Base-by-base conservation (phyloP, 2,329 filamentous ascomycete genomes). In the Lachnellula willkommii region DNA sequence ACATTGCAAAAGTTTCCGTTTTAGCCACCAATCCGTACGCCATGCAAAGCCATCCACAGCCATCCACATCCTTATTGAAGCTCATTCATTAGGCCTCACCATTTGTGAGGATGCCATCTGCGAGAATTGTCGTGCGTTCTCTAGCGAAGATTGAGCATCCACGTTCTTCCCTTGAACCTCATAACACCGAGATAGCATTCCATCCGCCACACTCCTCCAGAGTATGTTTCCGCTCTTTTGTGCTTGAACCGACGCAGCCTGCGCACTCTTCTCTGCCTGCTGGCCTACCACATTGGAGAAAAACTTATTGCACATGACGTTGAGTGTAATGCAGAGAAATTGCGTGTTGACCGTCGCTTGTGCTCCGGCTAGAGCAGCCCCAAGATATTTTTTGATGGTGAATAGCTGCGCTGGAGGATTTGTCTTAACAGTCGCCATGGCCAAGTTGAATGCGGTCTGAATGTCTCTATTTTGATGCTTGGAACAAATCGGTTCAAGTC, bases 131-230 rank as follows among this genome's bases (percentile, higher is more conserved):
- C 62, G 50, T 36, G 72, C 80, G 63, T 79, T 76, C n/a, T 73
- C 71, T 42, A 73, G 71, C 6, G 75, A 71, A 6, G 62, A 63
- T 39, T 69, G 68, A 11, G 81, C 81, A 60, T 85, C 79, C 3
- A 72, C 72, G 12, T 68, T 69, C 64, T 87, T 83, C 22, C 89
- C 89, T 66, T 89, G 83, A 54, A 88, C 80, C 64, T 90, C 88
- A 61, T 87, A 80, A 22, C 85, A 89, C 65, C 90, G 83, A 1
- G 85, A 85, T 48, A 93, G 77, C 81, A 94, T 87, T 22, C 87
- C 87, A 62, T 89, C 85, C 1, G 88, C 87, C 7, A 95, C 90
- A 65, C 87, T 91, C 74, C 85, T 85, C 88, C 88, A 92, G 50
- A 91, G 72, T 15, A 83, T 75, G 66, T 89, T 89, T 22, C 86